These are phyloP conservation scores for Quercus engelmannii DNA, from an alignment of 306 rosid genomes.

Conservation along the genomic window DNA sequence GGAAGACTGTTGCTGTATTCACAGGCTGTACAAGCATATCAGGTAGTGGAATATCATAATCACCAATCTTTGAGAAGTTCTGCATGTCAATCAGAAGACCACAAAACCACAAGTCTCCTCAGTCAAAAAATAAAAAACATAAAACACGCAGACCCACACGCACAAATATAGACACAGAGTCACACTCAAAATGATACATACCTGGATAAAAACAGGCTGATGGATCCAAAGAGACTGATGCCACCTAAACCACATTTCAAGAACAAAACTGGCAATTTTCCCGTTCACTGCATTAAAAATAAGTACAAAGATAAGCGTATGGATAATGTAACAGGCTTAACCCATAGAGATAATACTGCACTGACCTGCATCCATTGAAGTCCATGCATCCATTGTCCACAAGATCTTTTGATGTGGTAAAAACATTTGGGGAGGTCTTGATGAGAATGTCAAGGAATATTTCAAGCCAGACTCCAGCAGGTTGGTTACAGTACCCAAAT, in stretches of 20 bases:
- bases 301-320: slow-evolving; percentile 3
- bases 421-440: too few species aligned
- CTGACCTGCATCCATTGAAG: slow-evolving; percentile 44
- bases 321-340: neutral
- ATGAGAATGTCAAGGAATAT: too few species aligned
- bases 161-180: neutral
- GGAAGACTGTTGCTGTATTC: too few species aligned
- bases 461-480: too few species aligned
- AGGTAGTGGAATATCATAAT: slow-evolving; percentile 41
- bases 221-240: slow-evolving; percentile 82
- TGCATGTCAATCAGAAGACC: slow-evolving; percentile 18
- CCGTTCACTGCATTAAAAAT: slow-evolving; percentile 36
- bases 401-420: too few species aligned
- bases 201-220: slow-evolving; percentile 53
- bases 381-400: too few species aligned
- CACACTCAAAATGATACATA: slow-evolving; percentile 8
- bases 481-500: too few species aligned
- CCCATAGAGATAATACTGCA: slow-evolving; percentile 1
- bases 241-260: slow-evolving; percentile 94
- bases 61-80: slow-evolving; percentile 50
- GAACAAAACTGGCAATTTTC: slow-evolving; percentile 56
- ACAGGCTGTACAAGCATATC: too few species aligned
- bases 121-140: neutral
- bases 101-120: neutral
- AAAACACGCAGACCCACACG: neutral